phyloP scores from a whole-genome alignment of 345 rosid genomes.

The Citropsis articulata region DNA sequence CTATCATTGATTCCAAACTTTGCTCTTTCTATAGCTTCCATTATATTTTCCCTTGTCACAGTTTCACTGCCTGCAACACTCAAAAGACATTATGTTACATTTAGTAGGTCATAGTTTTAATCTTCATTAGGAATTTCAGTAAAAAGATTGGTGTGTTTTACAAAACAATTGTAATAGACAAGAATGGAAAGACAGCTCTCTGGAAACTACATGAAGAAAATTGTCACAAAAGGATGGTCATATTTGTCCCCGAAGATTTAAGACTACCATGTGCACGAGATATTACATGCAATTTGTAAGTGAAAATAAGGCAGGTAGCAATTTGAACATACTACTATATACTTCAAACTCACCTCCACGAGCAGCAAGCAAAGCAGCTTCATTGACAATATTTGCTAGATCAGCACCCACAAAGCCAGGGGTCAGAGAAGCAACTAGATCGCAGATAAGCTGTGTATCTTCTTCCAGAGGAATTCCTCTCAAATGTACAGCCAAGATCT shows the following conservation, averaged over 20 bases:
- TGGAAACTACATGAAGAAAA: neutral
- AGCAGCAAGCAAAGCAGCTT: slow-evolving; percentile 95
- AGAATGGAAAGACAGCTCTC: neutral
- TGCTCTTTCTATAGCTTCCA: slow-evolving; percentile 96
- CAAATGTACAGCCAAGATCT: slow-evolving; percentile 82
- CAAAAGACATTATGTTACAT: neutral
- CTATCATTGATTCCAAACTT: slow-evolving; percentile 78
- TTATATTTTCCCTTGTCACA: slow-evolving; percentile 85
- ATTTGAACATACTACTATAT: neutral
- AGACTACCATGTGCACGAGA: neutral
- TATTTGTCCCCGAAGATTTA: neutral
- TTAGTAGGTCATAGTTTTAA: neutral
- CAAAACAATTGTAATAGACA: too few relatives aligned
- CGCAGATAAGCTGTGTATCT: slow-evolving; percentile 60
- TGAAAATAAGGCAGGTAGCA: neutral
- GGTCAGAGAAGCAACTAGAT: slow-evolving; percentile 83
- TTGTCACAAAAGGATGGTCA: neutral
- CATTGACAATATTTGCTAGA: slow-evolving; percentile 91
- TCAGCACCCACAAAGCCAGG: slow-evolving; percentile 96
- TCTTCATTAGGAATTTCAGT: neutral
- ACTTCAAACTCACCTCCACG: slow-evolving; percentile 63
- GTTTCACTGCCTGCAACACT: slow-evolving; percentile 58
- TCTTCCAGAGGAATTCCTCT: slow-evolving; percentile 87
- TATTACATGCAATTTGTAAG: neutral
- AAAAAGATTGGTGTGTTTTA: too few relatives aligned